Base-by-base conservation (phyloP, 2,329 filamentous ascomycete species). In the Saccharata proteae region DNA sequence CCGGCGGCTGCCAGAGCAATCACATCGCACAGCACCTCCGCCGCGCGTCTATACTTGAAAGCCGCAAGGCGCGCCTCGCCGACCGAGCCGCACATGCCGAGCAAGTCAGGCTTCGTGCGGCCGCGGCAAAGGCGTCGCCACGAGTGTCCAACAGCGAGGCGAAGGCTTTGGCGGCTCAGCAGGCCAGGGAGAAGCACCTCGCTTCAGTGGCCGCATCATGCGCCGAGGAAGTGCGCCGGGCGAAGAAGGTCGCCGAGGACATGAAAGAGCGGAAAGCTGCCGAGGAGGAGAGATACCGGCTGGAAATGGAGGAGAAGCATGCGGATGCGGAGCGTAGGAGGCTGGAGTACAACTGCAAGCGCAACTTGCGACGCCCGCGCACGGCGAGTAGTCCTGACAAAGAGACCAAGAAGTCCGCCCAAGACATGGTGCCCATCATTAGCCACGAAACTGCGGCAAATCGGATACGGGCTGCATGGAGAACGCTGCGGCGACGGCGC, bases 11-110 rank as follows among this genome's bases (percentile, higher is more conserved):
- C 13, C 79, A 84, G 57, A 84, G 77, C 62, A 81, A 80, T 51
- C 70, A 82, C 54, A 64, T 85, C 34, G 80, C 80, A 35, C 80
- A 85, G 50, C 80, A 85, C 49, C 65, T 85, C 35, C 80, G 82
- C 25, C 75, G 82, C 32, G 77, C 80, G 29, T 83, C 79, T 11
- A 86, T 88, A 36, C 70, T 88, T 39, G 81, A 86, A 53, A 78
- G 79, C 42, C 76, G 82, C 38, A 84, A 82, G 50, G 80, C 81
- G 10, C 71, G 81, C 13, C 66, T 90, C 12, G 81, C 82, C 33
- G 81, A 86, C 52, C 67, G 81, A 34, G 82, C 82, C 16, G 79
- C 79, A 6, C 81, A 90, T 54, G 82, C 79, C 14, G 82, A 90
- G 54, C 83, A 86, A 51, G 82, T 90, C 11, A 76, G 82, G 30